Percentiles rank a stretch among this genome's conserved stretches.
Conservation (phyloP, 2,329 filamentous ascomycete genomes). For the Pleomassaria siparia region DNA sequence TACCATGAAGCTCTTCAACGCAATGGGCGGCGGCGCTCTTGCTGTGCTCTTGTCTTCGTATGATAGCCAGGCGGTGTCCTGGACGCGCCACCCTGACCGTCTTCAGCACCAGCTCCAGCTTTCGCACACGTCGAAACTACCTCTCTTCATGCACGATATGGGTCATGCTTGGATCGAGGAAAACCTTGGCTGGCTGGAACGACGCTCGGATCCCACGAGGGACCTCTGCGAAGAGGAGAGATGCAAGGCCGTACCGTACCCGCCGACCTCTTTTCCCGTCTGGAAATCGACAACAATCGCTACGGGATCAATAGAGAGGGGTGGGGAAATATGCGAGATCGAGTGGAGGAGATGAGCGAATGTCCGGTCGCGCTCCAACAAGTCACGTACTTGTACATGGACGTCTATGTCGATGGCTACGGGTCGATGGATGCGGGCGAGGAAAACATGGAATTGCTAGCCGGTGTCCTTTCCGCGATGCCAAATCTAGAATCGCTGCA, state of each 20-base stretch:
- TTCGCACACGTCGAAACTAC: background rate
- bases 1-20: background rate
- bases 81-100: background rate
- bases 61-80: background rate
- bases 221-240: background rate
- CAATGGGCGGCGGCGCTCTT: background rate
- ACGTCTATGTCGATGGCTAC: background rate
- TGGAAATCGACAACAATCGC: constrained; percentile 8
- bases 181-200: constrained; percentile 2
- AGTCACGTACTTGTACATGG: constrained; percentile 3
- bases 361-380: constrained; percentile 9
- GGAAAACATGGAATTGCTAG: constrained; percentile 1
- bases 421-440: background rate
- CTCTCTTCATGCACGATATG: constrained; percentile 3
- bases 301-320: background rate
- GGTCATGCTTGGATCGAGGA: constrained; percentile 2
- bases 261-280: constrained; percentile 1
- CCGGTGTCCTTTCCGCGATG: constrained; percentile 3
- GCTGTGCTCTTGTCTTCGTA: background rate
- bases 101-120: background rate
- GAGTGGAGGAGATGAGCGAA: constrained; percentile 4
- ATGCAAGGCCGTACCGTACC: constrained; percentile 2
- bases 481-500: constrained; percentile 1
- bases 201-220: background rate
- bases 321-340: constrained; percentile 4